Conservation (phyloP, 768 basidiomycete genomes). For the Peribolospora kevripleyi region DNA sequence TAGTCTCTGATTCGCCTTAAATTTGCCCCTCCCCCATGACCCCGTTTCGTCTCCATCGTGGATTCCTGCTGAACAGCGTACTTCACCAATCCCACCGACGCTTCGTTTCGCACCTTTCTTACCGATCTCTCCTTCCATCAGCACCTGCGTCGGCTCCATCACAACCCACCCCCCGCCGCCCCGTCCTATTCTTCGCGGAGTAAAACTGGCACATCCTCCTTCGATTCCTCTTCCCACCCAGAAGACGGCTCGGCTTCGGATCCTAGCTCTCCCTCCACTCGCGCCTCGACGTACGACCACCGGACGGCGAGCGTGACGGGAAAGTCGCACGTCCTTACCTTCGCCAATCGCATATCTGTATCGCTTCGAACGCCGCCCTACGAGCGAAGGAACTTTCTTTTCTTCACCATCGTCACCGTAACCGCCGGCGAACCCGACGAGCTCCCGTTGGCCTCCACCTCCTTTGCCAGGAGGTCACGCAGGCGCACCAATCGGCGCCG, state of each 20-base stretch:
- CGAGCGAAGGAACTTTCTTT: conserved; percentile 58
- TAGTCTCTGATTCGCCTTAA: background rate
- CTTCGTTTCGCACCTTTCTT: conserved; percentile 76
- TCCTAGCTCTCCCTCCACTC: background rate
- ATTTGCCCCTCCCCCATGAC: background rate
- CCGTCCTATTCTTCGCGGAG: background rate
- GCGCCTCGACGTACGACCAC: background rate
- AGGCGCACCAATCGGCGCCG: background rate
- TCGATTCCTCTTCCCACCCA: background rate
- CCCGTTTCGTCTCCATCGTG: background rate
- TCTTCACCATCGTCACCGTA: conserved; percentile 66
- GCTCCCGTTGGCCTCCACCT: conserved; percentile 4
- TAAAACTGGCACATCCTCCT: conserved; percentile 12
- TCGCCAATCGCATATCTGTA: conserved; percentile 76
- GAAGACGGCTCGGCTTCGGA: background rate
- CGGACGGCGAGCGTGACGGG: conserved; percentile 6
- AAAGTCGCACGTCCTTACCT: conserved; percentile 27
- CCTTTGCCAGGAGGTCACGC: background rate
- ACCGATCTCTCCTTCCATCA: conserved; percentile 95
- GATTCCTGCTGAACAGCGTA: conserved; percentile 34
- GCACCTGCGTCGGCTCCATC: conserved; percentile 49
- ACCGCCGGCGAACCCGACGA: conserved; percentile 25
- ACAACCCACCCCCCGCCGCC: conserved; percentile 6
- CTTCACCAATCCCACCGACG: conserved; percentile 81
- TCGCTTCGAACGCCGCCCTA: conserved; percentile 77